Base-by-base conservation (phyloP, 2,329 filamentous ascomycete genomes). In the Parascedosporium putredinis region DNA sequence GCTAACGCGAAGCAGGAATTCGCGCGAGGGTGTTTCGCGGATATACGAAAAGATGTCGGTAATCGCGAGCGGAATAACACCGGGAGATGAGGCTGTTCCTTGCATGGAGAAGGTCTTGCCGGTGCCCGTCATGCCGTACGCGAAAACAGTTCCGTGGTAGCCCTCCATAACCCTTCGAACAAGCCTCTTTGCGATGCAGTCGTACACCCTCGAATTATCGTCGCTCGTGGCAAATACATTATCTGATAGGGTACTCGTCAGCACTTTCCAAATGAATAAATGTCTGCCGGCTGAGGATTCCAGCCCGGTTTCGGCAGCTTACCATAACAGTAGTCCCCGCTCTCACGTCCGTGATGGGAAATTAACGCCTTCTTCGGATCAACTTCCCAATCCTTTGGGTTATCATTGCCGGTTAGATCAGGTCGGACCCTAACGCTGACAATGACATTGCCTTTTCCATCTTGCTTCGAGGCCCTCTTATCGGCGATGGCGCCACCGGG, bases 71-170 rank as follows among this genome's bases (percentile, higher is more conserved):
- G 93, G 93, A 50, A 98, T 98, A 24, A 98, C 93, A 69, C 93
- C 93, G 1, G 93, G 93, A 34, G 89, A 95, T 2, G 87, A 88
- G 43, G 90, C 89, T 9, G 93, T 98, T 58, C 93, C 93, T 71
- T 98, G 93, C 93, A 98, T 98, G 34, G 91, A 97, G 65, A 97
- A 98, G 1, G 93, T 98, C 71, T 98, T 98, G 57, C 93, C 93
- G 0, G 93, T 97, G 54, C 93, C 93, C 3, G 91, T 98, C 91
- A 97, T 97, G 61, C 91, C 91, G 64, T 98, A 98, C 16, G 91
- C 91, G 64, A 98, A 97, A 22, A 98, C 93, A 1, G 93, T 98
- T 52, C 91, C 93, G 61, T 97, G 91, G 64, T 97, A 98, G 38
- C 93, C 93, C 71, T 98, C 93, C 93, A 98, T 98, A 46, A 98